These are phyloP conservation scores for Fusarium succisae DNA, from an alignment of 2,329 filamentous ascomycete species.

Conservation along the genomic window DNA sequence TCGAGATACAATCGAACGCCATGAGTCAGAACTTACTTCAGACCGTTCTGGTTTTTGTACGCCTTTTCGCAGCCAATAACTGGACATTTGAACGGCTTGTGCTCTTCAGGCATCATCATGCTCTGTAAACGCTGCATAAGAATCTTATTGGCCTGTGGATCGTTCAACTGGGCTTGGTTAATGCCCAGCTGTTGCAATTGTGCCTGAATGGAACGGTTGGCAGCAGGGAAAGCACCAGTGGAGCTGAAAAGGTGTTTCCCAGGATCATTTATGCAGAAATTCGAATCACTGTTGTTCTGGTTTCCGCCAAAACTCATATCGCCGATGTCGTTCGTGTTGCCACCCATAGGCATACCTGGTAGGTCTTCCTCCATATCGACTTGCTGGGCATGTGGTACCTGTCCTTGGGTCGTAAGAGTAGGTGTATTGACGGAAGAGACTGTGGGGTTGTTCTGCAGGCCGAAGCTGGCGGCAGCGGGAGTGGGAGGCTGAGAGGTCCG, in stretches of 20 bases:
- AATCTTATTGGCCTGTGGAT: constrained; percentile 75
- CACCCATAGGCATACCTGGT: constrained; percentile 70
- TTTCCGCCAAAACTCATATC: constrained; percentile 63
- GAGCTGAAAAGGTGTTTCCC: constrained; percentile 93
- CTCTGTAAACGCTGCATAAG: constrained; percentile 66
- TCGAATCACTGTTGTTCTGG: constrained; percentile 51
- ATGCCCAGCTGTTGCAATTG: constrained; percentile 78
- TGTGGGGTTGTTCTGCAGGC: constrained; percentile 90
- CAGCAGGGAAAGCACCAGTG: constrained; percentile 74
- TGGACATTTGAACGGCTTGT: constrained; percentile 97
- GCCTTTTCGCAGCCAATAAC: constrained; percentile 99
- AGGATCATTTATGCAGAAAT: constrained; percentile 85
- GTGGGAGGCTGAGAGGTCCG: constrained; percentile 88
- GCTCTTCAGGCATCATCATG: constrained; percentile 83
- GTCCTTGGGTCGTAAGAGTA: constrained; percentile 80
- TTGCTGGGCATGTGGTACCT: constrained; percentile 68
- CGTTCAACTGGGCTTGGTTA: constrained; percentile 78
- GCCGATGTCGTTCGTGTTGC: constrained; percentile 61
- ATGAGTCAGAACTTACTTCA: constrained; percentile 75
- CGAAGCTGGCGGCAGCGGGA: constrained; percentile 79
- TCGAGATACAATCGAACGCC: not conserved
- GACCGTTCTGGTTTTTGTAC: constrained; percentile 98
- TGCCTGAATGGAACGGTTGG: constrained; percentile 71
- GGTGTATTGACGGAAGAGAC: constrained; percentile 98
- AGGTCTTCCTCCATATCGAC: constrained; percentile 80